Conservation (phyloP, 2,329 filamentous ascomycete genomes). For the Fusarium miscanthi region DNA sequence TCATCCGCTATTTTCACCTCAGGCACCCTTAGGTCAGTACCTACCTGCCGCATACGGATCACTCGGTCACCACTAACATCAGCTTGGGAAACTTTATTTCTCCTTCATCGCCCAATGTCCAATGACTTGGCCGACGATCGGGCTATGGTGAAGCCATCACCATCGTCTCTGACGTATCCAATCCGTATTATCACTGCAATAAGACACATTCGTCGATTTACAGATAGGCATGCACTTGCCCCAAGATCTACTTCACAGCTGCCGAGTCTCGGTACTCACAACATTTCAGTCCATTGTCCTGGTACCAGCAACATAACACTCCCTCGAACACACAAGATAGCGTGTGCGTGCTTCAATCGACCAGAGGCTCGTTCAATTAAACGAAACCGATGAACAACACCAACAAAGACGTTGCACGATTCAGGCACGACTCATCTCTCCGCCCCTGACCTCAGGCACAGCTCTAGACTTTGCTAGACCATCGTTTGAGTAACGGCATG, state of each 20-base stretch:
- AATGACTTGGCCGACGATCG: conserved; percentile 9
- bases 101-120: background rate
- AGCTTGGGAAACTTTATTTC: conserved; percentile 20
- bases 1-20: conserved; percentile 10
- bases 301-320: background rate
- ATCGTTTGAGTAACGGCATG: conserved; percentile 8
- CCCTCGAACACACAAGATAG: background rate
- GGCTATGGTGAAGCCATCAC: conserved; percentile 11
- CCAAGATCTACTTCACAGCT: background rate
- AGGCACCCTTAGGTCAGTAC: background rate
- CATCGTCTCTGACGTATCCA: background rate
- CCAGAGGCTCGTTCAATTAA: background rate
- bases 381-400: background rate
- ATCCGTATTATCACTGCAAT: background rate
- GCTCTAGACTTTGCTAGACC: conserved; percentile 16
- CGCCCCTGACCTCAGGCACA: conserved; percentile 8
- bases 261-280: background rate
- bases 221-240: background rate
- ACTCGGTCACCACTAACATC: background rate
- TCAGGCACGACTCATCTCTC: conserved; percentile 1
- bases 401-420: conserved; percentile 6
- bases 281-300: background rate
- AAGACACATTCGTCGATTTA: background rate
- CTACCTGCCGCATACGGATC: background rate
- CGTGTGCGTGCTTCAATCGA: background rate